Conservation (phyloP, 768 basidiomycete species). For the Boletus reticulatus region DNA sequence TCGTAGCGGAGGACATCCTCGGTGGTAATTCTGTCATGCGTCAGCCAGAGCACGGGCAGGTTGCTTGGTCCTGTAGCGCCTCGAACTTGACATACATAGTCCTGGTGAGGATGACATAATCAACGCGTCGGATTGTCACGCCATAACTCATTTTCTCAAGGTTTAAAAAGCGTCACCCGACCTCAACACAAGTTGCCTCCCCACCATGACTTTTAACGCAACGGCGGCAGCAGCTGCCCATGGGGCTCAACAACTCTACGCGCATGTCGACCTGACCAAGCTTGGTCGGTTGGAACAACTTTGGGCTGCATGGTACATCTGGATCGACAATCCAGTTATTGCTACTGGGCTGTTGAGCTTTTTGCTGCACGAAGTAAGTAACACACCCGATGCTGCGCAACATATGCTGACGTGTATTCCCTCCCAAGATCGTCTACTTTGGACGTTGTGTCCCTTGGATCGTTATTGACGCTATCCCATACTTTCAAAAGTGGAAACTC, state of each 20-base stretch:
- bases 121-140: conserved; percentile 29
- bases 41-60: no score
- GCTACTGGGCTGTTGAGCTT: conserved; percentile 95
- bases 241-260: conserved; percentile 47
- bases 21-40: no score
- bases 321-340: conserved; percentile 83
- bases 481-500: conserved; percentile 92
- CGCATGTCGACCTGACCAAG: conserved; percentile 54
- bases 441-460: conserved; percentile 95
- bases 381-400: neutral
- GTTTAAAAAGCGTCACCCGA: conserved; percentile 2
- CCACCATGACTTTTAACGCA: conserved; percentile 43
- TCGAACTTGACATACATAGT: no score
- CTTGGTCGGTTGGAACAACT: conserved; percentile 71
- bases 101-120: conserved; percentile 15
- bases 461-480: conserved; percentile 91
- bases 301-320: conserved; percentile 86
- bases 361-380: conserved; percentile 85
- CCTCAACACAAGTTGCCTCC: neutral
- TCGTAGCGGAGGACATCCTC: no score
- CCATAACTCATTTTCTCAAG: conserved; percentile 18
- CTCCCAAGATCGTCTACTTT: conserved; percentile 84
- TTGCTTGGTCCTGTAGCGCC: no score
- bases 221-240: conserved; percentile 30
- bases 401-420: neutral